These are phyloP conservation scores for Bipolaris bicolor DNA, from an alignment of 2,329 filamentous ascomycete species.

Conservation along the genomic window DNA sequence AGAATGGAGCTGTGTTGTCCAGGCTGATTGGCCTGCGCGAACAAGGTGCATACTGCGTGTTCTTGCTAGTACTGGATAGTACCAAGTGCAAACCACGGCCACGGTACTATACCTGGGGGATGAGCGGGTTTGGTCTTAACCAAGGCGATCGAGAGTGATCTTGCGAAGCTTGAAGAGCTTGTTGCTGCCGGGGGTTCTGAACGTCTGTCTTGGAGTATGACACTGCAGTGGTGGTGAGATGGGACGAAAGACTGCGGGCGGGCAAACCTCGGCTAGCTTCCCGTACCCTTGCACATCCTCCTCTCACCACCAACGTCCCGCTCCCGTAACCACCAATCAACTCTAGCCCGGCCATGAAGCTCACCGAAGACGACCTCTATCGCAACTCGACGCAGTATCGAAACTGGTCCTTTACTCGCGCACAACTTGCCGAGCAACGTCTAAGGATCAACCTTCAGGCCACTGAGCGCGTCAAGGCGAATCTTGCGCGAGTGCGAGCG, in stretches of 20 bases:
- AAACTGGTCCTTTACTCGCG: conserved; percentile 87
- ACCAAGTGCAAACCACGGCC: neutral
- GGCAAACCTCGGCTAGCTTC: conserved; percentile 21
- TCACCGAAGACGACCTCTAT: conserved; percentile 92
- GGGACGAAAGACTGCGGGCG: neutral
- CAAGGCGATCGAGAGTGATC: neutral
- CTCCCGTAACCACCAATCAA: conserved; percentile 11
- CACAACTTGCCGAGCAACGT: conserved; percentile 73
- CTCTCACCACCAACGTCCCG: conserved; percentile 9
- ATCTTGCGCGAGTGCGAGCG: conserved; percentile 58
- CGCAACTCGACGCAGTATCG: conserved; percentile 87
- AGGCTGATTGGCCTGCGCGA: conserved; percentile 9
- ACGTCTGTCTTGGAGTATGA: neutral
- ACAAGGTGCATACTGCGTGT: conserved; percentile 7
- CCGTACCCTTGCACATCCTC: conserved; percentile 12
- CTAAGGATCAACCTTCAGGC: conserved; percentile 80
- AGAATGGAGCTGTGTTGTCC: neutral
- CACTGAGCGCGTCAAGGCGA: conserved; percentile 67
- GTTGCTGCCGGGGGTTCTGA: neutral
- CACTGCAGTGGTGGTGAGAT: neutral
- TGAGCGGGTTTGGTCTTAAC: neutral
- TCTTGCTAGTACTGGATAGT: conserved; percentile 3
- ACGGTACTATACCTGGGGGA: conserved; percentile 5
- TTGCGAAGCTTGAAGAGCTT: neutral
- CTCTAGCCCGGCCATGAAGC: conserved; percentile 38